phyloP scores from a whole-genome alignment of 139 green algal species.

The Volvox reticuliferus region DNA sequence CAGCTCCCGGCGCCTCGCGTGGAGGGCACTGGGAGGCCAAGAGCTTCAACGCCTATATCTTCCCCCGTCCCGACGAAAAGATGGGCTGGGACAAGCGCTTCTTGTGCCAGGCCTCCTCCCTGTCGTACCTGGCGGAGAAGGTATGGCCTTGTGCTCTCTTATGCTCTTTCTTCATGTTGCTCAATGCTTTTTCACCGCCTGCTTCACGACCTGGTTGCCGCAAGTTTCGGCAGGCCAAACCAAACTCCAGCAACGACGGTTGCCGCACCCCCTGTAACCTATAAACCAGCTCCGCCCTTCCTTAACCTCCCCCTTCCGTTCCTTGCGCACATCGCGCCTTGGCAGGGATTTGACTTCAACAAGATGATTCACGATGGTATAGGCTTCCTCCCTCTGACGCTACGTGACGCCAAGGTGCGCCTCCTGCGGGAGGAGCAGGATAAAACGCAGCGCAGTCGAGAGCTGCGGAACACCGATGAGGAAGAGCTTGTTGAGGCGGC shows the following conservation, averaged over 20 bases:
- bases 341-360: slow-evolving; percentile 84
- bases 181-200: too few species aligned
- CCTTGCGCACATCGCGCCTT: background rate
- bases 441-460: background rate
- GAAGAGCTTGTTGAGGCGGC: background rate
- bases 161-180: background rate
- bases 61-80: slow-evolving; percentile 64
- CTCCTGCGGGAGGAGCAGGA: background rate
- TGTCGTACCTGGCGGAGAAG: slow-evolving; percentile 72
- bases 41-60: slow-evolving; percentile 88
- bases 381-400: slow-evolving; percentile 60
- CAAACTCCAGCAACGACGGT: too few species aligned
- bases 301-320: background rate
- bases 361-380: slow-evolving; percentile 80
- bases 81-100: slow-evolving; percentile 69
- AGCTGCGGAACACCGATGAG: background rate
- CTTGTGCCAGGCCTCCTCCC: slow-evolving; percentile 74
- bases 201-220: background rate
- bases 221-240: too few species aligned
- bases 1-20: background rate
- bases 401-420: background rate
- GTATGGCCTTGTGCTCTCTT: background rate
- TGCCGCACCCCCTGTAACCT: background rate
- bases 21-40: slow-evolving; percentile 46
- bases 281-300: background rate